Evolutionary conservation across 306 rosid genomes (phyloP), one percentile per base, ranked within the genome.

Genomic region (Vicia sativa): DNA sequence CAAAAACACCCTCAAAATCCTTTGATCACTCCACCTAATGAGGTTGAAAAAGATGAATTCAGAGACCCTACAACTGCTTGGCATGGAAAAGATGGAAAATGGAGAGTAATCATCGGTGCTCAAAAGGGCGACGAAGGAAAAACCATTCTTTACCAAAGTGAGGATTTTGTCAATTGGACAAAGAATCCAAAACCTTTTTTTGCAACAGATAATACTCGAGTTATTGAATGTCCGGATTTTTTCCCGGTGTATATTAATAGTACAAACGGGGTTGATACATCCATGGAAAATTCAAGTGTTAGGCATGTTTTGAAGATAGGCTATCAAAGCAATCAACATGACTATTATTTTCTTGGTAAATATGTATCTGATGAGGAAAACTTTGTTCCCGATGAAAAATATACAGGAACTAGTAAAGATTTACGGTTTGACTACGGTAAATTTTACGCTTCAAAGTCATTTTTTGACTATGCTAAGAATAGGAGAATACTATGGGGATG

Each of bases 61-160:
- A 77, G 91, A 76, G 91, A 86, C 80, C 91, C 91, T 34, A 79
- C 88, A 23, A 86, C 87, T 78, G 83, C 86, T 76, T 86, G 91
- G 91, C 58, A 53, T 4, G 88, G 87, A 65, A 63, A 58, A 1
- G 85, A 83, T 55, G 69, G 78, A 67, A 61, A 68, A 52, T 86
- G 88, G 88, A 79, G 88, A 19, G 78, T 81, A 41, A 26, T 86
- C 0, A 10, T 86, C 35, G 91, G 91, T 56, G 80, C 78, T 49
- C 69, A 76, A 74, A 81, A 75, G 12, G 71, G 68, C 45, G 71
- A 78, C 62, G 67, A 62, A 35, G 91, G 87, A 64, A 70, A 77
- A 64, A 76, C 71, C 2, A 79, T 79, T 50, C 72, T 86, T 10
- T 75, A 59, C 48, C 63, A 53, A 16, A 86, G 87, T 70, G 72